Base-by-base conservation (phyloP, 1,139 yeast species). In the Geotrichum armillariae region DNA sequence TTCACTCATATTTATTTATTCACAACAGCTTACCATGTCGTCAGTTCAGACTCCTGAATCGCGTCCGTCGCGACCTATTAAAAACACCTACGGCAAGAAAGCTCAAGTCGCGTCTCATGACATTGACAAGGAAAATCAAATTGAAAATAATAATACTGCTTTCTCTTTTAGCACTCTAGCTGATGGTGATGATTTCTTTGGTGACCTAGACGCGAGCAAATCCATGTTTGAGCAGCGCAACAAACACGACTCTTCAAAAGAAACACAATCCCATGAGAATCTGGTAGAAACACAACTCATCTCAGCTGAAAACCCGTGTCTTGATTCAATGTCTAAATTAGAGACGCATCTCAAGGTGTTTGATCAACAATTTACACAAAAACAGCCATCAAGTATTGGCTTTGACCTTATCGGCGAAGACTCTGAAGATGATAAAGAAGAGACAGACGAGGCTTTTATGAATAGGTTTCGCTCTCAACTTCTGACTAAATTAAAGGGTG, bases 11-110 rank as follows among this genome's bases (percentile, higher is more conserved):
- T 18, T 11, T 40, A 20, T 29, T 40, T 20, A 3, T n/a, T 4
- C 4, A 16, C 23, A 31, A 17, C 16, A 4, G n/a, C 17, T 20
- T 16, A 18, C 12, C n/a, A 34, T 23, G 25, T 35, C 46, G 33
- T 31, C 40, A 9, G 12, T 31, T 8, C n/a, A 33, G 14, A 8
- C 22, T 33, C 18, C 16, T 6, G 27, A 45, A 14, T 21, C 42
- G 42, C 47, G 42, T 17, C 40, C 34, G 8, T 12, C 46, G 46
- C 48, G 45, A 33, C 45, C 45, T 23, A n/a, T 45, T 23, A 45
- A 27, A 29, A 35, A 45, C 42, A 45, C 47, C 2, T 48, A 48
- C 35, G 42, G 47, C 38, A 29, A 22, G 16, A 45, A 38, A 20
- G 17, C 23, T 18, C 40, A 34, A 2, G 34, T 34, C 7, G 41